phyloP scores from a whole-genome alignment of 768 basidiomycete genomes.

The Paxillus involutus region DNA sequence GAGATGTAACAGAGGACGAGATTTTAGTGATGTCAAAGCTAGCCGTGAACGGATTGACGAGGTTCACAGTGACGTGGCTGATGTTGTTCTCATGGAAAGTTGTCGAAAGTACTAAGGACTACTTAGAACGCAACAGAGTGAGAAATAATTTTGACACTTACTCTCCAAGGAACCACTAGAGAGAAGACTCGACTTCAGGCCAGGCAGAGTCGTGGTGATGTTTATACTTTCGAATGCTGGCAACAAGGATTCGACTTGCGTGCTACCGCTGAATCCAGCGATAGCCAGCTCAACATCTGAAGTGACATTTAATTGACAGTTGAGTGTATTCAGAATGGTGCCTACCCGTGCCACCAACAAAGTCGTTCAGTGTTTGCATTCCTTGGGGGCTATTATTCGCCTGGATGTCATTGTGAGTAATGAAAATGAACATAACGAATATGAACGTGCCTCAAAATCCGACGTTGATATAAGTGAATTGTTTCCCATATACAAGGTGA shows the following conservation, averaged over 20 bases:
- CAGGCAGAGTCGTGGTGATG: conserved; percentile 58
- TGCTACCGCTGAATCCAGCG: conserved; percentile 59
- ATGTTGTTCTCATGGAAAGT: conserved; percentile 65
- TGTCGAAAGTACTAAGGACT: conserved; percentile 52
- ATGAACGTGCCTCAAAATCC: conserved; percentile 44
- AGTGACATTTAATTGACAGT: background rate
- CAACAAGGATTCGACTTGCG: conserved; percentile 53
- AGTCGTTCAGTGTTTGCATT: conserved; percentile 62
- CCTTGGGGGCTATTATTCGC: conserved; percentile 63
- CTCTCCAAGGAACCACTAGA: conserved; percentile 55
- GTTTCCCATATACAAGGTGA: conserved; percentile 58
- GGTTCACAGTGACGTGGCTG: conserved; percentile 58
- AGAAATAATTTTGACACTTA: conserved; percentile 19
- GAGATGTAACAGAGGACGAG: conserved; percentile 57
- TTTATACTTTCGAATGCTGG: conserved; percentile 62
- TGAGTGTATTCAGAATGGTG: background rate
- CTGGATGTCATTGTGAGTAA: conserved; percentile 29
- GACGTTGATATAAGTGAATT: conserved; percentile 54
- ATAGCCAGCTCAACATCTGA: conserved; percentile 59
- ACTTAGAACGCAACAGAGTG: background rate
- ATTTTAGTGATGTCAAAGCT: conserved; percentile 57
- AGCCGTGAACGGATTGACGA: conserved; percentile 69
- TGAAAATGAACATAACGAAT: background rate
- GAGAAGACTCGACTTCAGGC: conserved; percentile 55
- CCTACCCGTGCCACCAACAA: conserved; percentile 59